Base-by-base conservation (phyloP, 768 basidiomycete genomes). In the Mycena galericulata region DNA sequence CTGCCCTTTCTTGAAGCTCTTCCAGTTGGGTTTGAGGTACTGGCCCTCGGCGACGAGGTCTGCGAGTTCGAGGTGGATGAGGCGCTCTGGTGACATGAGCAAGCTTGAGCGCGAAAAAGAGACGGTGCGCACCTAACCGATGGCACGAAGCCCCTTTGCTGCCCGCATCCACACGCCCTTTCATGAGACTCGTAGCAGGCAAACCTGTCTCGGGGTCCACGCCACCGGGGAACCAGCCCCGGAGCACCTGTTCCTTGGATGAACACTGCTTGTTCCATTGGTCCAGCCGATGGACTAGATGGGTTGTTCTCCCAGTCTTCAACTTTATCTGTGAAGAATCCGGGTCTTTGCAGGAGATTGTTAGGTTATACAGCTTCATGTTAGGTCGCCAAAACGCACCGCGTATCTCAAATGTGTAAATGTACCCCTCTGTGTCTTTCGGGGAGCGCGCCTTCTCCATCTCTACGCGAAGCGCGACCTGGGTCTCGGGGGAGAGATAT, bases 211-310 rank as follows among this genome's bases (percentile, higher is more conserved):
- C 79, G 46, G 78, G 77, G 59, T 84, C 83, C 30, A 83, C 81
- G 32, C 81, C 82, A 24, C 86, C 86, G 2, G 94, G 94, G 84
- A 89, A 94, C 81, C 86, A 92, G 1, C 92, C 93, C 47, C 92
- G 85, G 18, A 92, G 79, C 40, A 93, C 86, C 57, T 90, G 92
- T 71, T 90, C 87, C 76, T 91, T 92, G 10, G 92, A 92, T 5
- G 87, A 87, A 67, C 94, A 96, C 72, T 93, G 92, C 72, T 91
- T 94, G 24, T 84, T 84, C 94, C 94, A 95, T 72, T 96, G 86
- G 74, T 91, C 88, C 50, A 94, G 83, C 32, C 94, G 84, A 72
- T 90, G 90, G 32, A 84, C 86, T 26, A 94, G 84, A 75, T 94
- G 94, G 38, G 87, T 86, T 1, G 94, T 85, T 36, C 94, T 87